A percentile compares a stretch with the other conserved stretches of the same genome.
phyloP scores from a whole-genome alignment of 192 early-diverging fungal genomes.

The Rhizophagus prolifer region DNA sequence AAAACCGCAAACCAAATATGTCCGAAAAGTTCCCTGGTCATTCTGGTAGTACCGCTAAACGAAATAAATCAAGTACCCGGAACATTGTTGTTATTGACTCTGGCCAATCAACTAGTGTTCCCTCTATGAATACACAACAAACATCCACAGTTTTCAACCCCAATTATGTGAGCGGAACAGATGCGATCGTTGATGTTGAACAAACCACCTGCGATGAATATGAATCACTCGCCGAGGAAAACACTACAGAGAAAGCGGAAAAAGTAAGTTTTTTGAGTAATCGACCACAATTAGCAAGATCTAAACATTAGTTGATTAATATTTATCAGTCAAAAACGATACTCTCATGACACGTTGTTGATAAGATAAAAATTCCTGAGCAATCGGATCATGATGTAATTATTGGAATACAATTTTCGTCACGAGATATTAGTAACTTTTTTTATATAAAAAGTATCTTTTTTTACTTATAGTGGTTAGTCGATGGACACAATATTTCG shows the following conservation, averaged over 20 bases:
- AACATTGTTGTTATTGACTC: not conserved
- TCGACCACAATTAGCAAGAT: not conserved
- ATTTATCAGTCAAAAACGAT: not conserved
- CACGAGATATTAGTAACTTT: too few relatives aligned
- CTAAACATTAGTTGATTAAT: not conserved
- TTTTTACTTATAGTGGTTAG: conserved; percentile 20
- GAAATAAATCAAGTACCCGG: not conserved
- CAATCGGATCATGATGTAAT: not conserved
- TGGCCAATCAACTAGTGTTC: not conserved
- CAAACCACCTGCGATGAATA: not conserved
- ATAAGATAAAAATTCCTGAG: conserved; percentile 5
- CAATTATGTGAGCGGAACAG: too few relatives aligned
- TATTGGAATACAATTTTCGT: too few relatives aligned
- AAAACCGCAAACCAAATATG: too few relatives aligned
- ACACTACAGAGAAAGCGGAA: not conserved
- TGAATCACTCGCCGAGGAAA: not conserved
- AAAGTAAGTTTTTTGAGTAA: not conserved
- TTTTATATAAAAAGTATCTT: not conserved
- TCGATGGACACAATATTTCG: not conserved
- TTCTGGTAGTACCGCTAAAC: too few relatives aligned
- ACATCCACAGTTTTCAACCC: too few relatives aligned
- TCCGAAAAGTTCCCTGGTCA: too few relatives aligned
- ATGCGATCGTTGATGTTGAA: not conserved
- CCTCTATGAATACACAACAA: too few relatives aligned
- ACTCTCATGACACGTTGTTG: conserved; percentile 1